Evolutionary conservation across 495 filamentous ascomycete species (phyloP).

Genomic region (Penicillium pancosmium): DNA sequence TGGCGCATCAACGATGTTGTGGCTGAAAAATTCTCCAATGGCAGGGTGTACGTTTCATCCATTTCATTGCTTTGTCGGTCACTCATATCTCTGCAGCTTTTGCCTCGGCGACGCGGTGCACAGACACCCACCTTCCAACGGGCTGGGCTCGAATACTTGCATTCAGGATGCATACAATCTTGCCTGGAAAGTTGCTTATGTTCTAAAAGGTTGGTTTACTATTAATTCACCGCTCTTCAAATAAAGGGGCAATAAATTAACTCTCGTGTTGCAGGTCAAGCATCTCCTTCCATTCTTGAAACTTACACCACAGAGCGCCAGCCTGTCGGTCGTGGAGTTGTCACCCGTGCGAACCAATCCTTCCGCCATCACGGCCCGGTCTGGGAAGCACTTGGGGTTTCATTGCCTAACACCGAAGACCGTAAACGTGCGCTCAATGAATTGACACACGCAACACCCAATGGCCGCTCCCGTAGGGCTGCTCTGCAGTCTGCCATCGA

Average conservation of each 20-base stretch:
- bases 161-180: constrained; percentile 59
- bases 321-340: constrained; percentile 49
- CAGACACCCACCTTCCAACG: constrained; percentile 54
- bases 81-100: constrained; percentile 48
- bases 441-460: constrained; percentile 31
- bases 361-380: constrained; percentile 46
- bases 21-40: constrained; percentile 47
- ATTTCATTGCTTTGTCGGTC: constrained; percentile 27
- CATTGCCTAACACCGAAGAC: constrained; percentile 30
- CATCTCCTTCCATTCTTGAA: constrained; percentile 41
- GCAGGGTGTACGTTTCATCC: constrained; percentile 29
- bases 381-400: constrained; percentile 49
- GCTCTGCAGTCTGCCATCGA: constrained; percentile 36
- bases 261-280: constrained; percentile 30
- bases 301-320: constrained; percentile 52
- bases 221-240: background rate
- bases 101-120: constrained; percentile 57
- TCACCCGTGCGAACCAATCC: constrained; percentile 52
- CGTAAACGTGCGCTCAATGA: constrained; percentile 35
- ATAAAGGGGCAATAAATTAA: background rate
- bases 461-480: constrained; percentile 38
- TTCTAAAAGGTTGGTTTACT: constrained; percentile 35
- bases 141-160: constrained; percentile 56
- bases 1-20: constrained; percentile 58
- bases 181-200: constrained; percentile 58